Base-by-base conservation (phyloP, 371 early-diverging fungal genomes). In the Mortierella sp. region DNA sequence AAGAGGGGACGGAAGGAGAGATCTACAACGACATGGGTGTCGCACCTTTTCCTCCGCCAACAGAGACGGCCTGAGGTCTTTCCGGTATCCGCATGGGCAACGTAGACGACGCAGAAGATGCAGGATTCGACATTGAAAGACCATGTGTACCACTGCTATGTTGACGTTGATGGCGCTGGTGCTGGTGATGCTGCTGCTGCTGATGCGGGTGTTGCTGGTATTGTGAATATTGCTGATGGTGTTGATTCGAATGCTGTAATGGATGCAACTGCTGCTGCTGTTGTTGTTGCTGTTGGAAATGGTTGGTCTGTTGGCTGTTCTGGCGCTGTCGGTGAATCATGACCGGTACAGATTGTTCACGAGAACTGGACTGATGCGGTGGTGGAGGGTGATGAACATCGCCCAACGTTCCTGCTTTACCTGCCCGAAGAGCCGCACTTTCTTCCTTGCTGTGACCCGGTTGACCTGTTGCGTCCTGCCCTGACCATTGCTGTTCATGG, bases 31-130 rank as follows among this genome's bases (percentile, higher is more conserved):
- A 68, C 69, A 68, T 68, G 23, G 69, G 69, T 10, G 54, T 68
- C 3, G 63, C 46, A 0, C 69, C 69, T 39, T 58, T 71, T 38
- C 71, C 71, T 55, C 71, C 71, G 26, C 64, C 64, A 10, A 64
- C 60, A 16, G 71, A 64, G 9, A 71, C 60, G 16, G 51, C 41
- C 12, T 64, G 64, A 10, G 56, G 52, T 14, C 64, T 59, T 39
- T 71, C 71, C 21, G 71, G 71, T 71, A 71, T 71, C 64, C 71
- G 54, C 49, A 71, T 64, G 19, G 64, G 61, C 39, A 63, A 31
- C 31, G 53, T 45, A 3, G 70, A 58, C 3, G 70, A 49, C 5
- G 70, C 53, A 3, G 70, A 63, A 18, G 69, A 28, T 3, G 56
- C 30, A 3, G 70, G 70, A 5, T 53, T 58, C 0, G 70, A 70